Evolutionary conservation across 164 flowering plant species (phyloP).

Genomic region (Sedum album): DNA sequence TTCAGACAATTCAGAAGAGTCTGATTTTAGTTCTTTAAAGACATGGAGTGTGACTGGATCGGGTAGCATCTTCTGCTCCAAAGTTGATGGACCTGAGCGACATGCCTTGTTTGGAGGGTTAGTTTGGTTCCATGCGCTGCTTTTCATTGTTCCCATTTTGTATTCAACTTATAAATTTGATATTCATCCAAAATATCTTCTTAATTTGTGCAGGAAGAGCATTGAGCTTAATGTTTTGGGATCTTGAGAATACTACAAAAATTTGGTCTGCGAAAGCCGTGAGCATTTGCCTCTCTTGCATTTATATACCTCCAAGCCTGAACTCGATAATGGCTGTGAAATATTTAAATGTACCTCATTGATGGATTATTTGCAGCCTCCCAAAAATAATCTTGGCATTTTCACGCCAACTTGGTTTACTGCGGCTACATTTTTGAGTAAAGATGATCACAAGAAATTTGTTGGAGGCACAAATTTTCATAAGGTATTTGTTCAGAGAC

Average conservation of each 20-base stretch:
- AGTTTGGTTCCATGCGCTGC: slow-evolving; percentile 19
- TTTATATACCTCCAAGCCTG: too few relatives aligned
- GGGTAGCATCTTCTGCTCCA: slow-evolving; percentile 57
- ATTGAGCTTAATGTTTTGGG: slow-evolving; percentile 80
- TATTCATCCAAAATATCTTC: slow-evolving; percentile 2
- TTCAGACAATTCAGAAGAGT: slow-evolving; percentile 20
- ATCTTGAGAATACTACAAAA: too few relatives aligned
- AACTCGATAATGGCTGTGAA: slow-evolving; percentile 8
- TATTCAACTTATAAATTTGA: neutral
- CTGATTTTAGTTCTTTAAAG: slow-evolving; percentile 21
- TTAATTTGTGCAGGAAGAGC: slow-evolving; percentile 50
- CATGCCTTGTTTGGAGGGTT: slow-evolving; percentile 71
- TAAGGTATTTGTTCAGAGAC: slow-evolving; percentile 68
- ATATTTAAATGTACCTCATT: too few relatives aligned
- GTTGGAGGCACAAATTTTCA: too few relatives aligned
- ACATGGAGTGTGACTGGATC: slow-evolving; percentile 57
- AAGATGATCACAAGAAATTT: slow-evolving; percentile 79
- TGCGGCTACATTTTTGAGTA: slow-evolving; percentile 60
- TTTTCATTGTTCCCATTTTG: neutral
- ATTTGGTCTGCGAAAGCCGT: too few relatives aligned
- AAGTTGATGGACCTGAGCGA: slow-evolving; percentile 63
- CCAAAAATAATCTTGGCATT: too few relatives aligned
- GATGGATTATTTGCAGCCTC: too few relatives aligned
- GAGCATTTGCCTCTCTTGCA: slow-evolving; percentile 6
- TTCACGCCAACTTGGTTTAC: too few relatives aligned